Conservation (phyloP, 2,329 filamentous ascomycete species). For the Didymella keratinophila region DNA sequence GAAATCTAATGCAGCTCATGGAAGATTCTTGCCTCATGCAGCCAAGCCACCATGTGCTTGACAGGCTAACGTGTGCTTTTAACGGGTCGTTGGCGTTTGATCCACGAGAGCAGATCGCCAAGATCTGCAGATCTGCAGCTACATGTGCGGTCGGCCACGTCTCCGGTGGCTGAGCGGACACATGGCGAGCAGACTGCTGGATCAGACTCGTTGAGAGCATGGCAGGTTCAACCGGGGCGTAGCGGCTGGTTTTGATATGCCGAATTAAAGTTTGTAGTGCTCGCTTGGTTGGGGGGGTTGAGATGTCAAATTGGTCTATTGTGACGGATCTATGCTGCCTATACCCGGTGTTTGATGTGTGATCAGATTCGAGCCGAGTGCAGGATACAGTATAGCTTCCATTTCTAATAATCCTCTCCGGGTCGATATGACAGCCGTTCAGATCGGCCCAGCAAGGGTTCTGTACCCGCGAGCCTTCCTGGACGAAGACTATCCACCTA, state of each 20-base stretch:
- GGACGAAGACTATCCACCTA: neutral
- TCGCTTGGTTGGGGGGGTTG: neutral
- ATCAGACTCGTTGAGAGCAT: neutral
- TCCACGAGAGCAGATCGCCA: constrained; percentile 7
- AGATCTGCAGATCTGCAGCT: constrained; percentile 20
- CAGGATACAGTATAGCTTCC: neutral
- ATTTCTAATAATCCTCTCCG: neutral
- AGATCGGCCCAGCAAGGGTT: neutral
- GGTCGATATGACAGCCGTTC: neutral
- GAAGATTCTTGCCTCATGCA: neutral
- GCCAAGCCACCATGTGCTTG: neutral
- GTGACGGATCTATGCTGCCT: neutral
- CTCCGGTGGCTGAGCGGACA: constrained; percentile 13
- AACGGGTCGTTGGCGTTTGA: neutral
- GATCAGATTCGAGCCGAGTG: neutral
- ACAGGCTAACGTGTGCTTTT: constrained; percentile 1
- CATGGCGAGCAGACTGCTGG: constrained; percentile 13
- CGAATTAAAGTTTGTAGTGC: neutral
- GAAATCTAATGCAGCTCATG: neutral
- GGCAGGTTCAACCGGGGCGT: constrained; percentile 7
- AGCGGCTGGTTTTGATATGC: neutral
- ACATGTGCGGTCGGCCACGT: constrained; percentile 8
- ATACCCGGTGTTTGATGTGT: neutral
- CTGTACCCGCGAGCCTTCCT: neutral
- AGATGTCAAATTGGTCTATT: neutral